Conservation (phyloP, 1,139 yeast species). For the Eremothecium cymbalariae region DNA sequence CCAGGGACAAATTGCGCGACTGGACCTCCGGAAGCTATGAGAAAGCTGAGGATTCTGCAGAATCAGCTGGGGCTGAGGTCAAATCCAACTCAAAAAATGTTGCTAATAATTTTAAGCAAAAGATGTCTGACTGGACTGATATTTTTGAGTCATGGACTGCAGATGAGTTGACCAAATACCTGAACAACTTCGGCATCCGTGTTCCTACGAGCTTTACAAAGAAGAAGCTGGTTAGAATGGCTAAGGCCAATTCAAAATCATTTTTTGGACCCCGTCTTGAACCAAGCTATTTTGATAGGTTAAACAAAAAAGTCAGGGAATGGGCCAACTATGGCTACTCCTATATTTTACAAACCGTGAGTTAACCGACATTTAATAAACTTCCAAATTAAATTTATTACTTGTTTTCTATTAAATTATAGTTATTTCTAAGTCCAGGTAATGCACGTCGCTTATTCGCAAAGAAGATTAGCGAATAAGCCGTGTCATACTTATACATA, state of each 20-base stretch:
- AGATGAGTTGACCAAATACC: constrained; percentile 46
- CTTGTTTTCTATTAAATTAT: too few relatives aligned
- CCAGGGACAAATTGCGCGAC: too few relatives aligned
- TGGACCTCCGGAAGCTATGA: background rate
- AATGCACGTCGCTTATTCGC: too few relatives aligned
- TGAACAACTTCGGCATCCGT: constrained; percentile 45
- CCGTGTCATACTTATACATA: too few relatives aligned
- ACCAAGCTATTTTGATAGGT: constrained; percentile 15
- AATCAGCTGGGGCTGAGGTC: background rate
- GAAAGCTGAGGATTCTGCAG: background rate
- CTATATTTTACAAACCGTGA: too few relatives aligned
- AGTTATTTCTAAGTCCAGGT: too few relatives aligned
- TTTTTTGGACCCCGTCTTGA: constrained; percentile 29
- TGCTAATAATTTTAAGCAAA: constrained; percentile 9
- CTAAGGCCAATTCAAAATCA: constrained; percentile 40
- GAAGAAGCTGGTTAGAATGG: constrained; percentile 41
- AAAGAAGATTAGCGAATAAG: too few relatives aligned
- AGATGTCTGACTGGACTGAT: constrained; percentile 26
- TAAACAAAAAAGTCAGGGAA: constrained; percentile 11
- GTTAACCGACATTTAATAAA: too few relatives aligned
- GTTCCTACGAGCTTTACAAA: constrained; percentile 34
- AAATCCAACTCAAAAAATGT: constrained; percentile 1
- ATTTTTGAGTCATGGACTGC: constrained; percentile 46
- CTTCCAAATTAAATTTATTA: too few relatives aligned
- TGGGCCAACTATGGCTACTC: constrained; percentile 12